Evolutionary conservation across 2,329 filamentous ascomycete genomes (phyloP).

Genomic region (Endoconidiophora polonica): DNA sequence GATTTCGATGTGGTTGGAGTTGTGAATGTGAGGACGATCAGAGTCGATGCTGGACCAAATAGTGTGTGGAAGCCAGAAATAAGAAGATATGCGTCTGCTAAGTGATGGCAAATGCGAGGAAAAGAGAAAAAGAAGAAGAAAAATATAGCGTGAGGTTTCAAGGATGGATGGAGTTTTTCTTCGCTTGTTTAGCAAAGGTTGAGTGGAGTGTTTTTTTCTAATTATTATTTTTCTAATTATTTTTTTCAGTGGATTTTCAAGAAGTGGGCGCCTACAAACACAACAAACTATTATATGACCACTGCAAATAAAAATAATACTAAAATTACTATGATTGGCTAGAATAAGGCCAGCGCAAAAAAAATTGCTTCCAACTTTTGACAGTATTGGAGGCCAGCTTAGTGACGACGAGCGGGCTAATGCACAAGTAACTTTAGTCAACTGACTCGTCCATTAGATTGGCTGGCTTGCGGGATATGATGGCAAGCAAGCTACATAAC

Average conservation of each 20-base stretch:
- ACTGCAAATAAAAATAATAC: background rate
- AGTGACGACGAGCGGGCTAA: background rate
- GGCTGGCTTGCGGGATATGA: too few species aligned
- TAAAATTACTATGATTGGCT: background rate
- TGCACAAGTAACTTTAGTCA: too few species aligned
- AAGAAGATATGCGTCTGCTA: background rate
- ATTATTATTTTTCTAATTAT: background rate
- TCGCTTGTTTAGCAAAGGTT: background rate
- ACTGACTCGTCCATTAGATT: too few species aligned
- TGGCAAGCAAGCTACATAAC: too few species aligned
- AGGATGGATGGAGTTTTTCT: constrained; percentile 1
- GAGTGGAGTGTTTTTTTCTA: constrained; percentile 6
- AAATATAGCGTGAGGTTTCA: background rate
- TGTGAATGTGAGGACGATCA: too few species aligned
- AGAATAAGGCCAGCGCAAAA: too few species aligned
- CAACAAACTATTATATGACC: background rate
- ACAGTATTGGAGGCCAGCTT: background rate
- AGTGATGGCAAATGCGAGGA: background rate
- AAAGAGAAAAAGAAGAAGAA: background rate
- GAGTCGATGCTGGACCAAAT: too few species aligned
- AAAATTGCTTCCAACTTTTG: background rate
- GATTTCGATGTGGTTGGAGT: too few species aligned
- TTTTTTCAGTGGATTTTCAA: constrained; percentile 3
- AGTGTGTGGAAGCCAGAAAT: too few species aligned
- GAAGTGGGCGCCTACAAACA: background rate